Percentiles rank a stretch among this genome's conserved stretches.
phyloP scores from a whole-genome alignment of 2,329 filamentous ascomycete species.

The Penicillium sp. region DNA sequence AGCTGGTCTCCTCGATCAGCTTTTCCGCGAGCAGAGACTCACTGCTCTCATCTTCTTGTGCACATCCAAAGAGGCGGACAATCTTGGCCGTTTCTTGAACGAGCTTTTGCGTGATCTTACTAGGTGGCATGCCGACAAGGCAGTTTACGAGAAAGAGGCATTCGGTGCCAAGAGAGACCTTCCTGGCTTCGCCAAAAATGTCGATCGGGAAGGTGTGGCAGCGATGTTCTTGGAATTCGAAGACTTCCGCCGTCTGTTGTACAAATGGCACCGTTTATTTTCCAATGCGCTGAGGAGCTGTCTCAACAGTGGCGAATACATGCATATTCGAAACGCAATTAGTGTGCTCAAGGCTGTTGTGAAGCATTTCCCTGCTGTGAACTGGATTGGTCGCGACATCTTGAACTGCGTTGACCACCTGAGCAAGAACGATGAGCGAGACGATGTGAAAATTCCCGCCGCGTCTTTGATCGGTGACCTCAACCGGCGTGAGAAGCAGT shows the following conservation, averaged over 20 bases:
- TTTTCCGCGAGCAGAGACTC: slow-evolving; percentile 76
- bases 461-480: slow-evolving; percentile 44
- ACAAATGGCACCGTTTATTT: slow-evolving; percentile 81
- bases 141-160: slow-evolving; percentile 72
- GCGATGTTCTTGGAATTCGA: slow-evolving; percentile 69
- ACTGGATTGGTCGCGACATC: slow-evolving; percentile 64
- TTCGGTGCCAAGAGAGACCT: slow-evolving; percentile 58
- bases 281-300: slow-evolving; percentile 72
- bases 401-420: slow-evolving; percentile 37
- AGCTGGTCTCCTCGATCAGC: slow-evolving; percentile 68
- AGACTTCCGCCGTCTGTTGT: slow-evolving; percentile 74
- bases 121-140: slow-evolving; percentile 71
- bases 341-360: slow-evolving; percentile 74
- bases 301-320: slow-evolving; percentile 77
- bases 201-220: slow-evolving; percentile 63
- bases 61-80: slow-evolving; percentile 82
- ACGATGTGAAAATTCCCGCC: slow-evolving; percentile 44
- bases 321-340: slow-evolving; percentile 94
- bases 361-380: slow-evolving; percentile 75
- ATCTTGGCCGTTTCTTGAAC: slow-evolving; percentile 82
- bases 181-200: slow-evolving; percentile 67
- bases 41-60: slow-evolving; percentile 77
- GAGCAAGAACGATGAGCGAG: slow-evolving; percentile 39
- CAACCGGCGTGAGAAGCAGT: slow-evolving; percentile 42
- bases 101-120: slow-evolving; percentile 71